Conservation (phyloP, 2,329 filamentous ascomycete species). For the Pseudopithomyces maydicus region DNA sequence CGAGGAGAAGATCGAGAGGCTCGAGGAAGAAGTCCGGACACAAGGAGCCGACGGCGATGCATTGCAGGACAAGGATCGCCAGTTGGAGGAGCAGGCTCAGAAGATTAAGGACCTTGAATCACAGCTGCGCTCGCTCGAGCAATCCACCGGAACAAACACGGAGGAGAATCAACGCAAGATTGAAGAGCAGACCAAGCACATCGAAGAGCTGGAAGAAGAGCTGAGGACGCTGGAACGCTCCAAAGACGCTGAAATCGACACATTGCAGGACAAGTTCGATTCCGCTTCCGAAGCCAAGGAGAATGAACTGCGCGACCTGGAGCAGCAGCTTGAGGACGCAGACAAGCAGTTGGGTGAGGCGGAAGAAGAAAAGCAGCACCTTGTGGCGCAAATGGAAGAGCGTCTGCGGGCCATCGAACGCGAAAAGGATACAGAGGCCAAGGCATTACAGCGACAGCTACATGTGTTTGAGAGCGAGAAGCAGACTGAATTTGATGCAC, state of each 20-base stretch:
- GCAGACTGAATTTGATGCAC: constrained; percentile 47
- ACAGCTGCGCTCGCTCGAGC: constrained; percentile 26
- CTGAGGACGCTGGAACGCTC: constrained; percentile 23
- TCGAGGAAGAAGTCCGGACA: constrained; percentile 39
- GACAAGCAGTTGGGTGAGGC: constrained; percentile 33
- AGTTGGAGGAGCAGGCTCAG: constrained; percentile 35
- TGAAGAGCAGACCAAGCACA: constrained; percentile 21
- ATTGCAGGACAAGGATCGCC: constrained; percentile 36
- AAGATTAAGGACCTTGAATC: constrained; percentile 42
- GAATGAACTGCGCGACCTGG: constrained; percentile 56
- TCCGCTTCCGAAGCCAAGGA: constrained; percentile 48
- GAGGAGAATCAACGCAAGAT: constrained; percentile 17
- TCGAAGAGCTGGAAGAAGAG: constrained; percentile 32
- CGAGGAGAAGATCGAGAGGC: constrained; percentile 43
- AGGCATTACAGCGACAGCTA: constrained; percentile 40
- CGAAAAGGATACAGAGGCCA: constrained; percentile 45
- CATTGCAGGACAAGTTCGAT: constrained; percentile 48
- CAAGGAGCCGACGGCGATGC: constrained; percentile 35
- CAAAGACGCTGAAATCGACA: constrained; percentile 51
- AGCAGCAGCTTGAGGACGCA: constrained; percentile 44
- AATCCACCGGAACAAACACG: constrained; percentile 18
- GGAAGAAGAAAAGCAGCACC: constrained; percentile 35
- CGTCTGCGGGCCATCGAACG: constrained; percentile 37
- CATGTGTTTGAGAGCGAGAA: constrained; percentile 38
- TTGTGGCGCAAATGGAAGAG: constrained; percentile 37